These are phyloP conservation scores for Psilocybe subaeruginosa DNA, from an alignment of 768 basidiomycete species.

Conservation along the genomic window DNA sequence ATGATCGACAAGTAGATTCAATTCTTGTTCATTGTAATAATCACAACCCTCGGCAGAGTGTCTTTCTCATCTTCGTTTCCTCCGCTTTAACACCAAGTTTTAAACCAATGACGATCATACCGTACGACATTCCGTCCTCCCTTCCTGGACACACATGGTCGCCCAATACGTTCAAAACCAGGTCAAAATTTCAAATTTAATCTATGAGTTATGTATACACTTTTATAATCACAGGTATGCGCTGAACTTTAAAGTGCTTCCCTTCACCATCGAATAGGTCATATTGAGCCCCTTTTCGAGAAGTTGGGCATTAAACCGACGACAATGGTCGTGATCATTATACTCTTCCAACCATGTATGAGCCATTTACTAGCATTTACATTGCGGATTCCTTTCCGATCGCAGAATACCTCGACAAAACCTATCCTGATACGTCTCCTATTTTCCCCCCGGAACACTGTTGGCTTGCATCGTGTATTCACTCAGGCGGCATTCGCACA, in stretches of 20 bases:
- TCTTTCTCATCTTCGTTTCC: too few species aligned
- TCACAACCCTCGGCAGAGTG: too few species aligned
- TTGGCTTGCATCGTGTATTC: slow-evolving; percentile 17
- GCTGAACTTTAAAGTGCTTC: slow-evolving; percentile 34
- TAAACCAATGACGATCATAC: slow-evolving; percentile 21
- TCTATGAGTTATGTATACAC: too few species aligned
- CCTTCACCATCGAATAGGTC: slow-evolving; percentile 45
- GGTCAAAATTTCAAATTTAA: slow-evolving; percentile 21
- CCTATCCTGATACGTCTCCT: slow-evolving; percentile 36
- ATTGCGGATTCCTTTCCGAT: slow-evolving; percentile 45
- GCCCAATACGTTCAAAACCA: slow-evolving; percentile 39
- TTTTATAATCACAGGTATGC: background rate
- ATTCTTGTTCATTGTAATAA: too few species aligned
- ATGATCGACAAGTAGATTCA: too few species aligned
- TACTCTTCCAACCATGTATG: slow-evolving; percentile 44
- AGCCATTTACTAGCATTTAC: slow-evolving; percentile 34
- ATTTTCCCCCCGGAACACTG: slow-evolving; percentile 24
- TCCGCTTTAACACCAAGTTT: too few species aligned
- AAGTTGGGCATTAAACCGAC: slow-evolving; percentile 35
- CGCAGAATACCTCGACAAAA: slow-evolving; percentile 47
- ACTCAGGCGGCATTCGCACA: background rate
- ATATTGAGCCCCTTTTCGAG: slow-evolving; percentile 37
- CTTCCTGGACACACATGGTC: slow-evolving; percentile 35
- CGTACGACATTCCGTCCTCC: slow-evolving; percentile 38
- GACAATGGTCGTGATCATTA: slow-evolving; percentile 34